Evolutionary conservation across 1,284 basidiomycete species (phyloP).

Genomic region (Rhodotorula mucilaginosa): DNA sequence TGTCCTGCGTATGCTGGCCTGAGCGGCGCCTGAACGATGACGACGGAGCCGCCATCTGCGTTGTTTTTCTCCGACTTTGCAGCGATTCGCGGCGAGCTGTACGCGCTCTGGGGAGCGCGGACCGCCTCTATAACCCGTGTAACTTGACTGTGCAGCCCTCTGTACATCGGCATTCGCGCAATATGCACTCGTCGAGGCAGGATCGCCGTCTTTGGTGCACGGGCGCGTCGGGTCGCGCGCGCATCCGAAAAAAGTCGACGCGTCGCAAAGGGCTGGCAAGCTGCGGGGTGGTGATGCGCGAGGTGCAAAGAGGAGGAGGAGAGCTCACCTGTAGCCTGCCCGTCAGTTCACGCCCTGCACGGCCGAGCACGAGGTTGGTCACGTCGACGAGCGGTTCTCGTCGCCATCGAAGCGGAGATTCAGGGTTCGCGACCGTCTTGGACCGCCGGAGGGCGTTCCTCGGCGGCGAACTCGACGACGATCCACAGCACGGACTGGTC

Average conservation of each 20-base stretch:
- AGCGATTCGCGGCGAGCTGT: no score
- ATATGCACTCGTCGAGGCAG: no score
- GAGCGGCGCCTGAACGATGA: no score
- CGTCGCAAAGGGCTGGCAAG: constrained; percentile 4
- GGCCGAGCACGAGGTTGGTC: constrained; percentile 25
- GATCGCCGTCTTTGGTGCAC: not conserved
- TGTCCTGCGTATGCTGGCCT: not conserved
- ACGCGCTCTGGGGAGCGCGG: no score
- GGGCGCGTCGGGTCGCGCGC: not conserved
- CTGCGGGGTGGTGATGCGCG: not conserved
- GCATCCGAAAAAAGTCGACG: constrained; percentile 9
- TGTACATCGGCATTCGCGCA: not conserved
- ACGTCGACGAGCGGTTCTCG: constrained; percentile 29
- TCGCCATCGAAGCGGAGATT: constrained; percentile 21
- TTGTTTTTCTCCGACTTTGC: no score
- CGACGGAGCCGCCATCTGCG: no score
- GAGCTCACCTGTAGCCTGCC: constrained; percentile 18
- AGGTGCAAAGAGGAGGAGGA: not conserved
- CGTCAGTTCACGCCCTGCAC: not conserved
- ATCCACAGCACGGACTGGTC: not conserved
- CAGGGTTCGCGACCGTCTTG: constrained; percentile 31
- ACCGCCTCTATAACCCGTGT: not conserved
- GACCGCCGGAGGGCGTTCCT: constrained; percentile 15
- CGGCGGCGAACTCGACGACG: not conserved
- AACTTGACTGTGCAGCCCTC: no score